A percentile compares a stretch with the other conserved stretches of the same genome.
Evolutionary conservation across 2,329 filamentous ascomycete genomes (phyloP).

Genomic region (Monosporascus sp.): DNA sequence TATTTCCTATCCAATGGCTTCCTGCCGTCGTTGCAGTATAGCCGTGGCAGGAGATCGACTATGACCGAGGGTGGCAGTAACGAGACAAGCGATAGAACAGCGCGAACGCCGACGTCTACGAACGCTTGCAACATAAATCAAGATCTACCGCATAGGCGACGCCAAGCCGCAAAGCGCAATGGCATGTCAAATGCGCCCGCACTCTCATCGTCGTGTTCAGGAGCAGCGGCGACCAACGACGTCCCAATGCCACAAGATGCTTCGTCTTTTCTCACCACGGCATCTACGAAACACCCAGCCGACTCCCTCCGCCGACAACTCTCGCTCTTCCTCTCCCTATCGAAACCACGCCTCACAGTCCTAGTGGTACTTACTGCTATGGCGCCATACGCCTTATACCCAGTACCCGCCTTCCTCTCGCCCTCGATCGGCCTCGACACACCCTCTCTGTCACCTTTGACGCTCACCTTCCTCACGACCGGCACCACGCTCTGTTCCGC

Average conservation of each 20-base stretch:
- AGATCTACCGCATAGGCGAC: slow-evolving; percentile 21
- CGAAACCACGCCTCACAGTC: slow-evolving; percentile 91
- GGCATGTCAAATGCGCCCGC: slow-evolving; percentile 1
- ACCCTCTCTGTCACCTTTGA: slow-evolving; percentile 83
- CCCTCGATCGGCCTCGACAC: slow-evolving; percentile 56
- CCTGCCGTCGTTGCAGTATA: slow-evolving; percentile 4
- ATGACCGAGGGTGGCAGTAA: not conserved
- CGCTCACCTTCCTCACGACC: slow-evolving; percentile 83
- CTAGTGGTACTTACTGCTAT: slow-evolving; percentile 89
- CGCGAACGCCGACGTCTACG: slow-evolving; percentile 2
- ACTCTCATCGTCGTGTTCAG: not conserved
- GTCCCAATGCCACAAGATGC: slow-evolving; percentile 40
- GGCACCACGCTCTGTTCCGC: slow-evolving; percentile 88
- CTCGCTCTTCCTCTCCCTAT: slow-evolving; percentile 80
- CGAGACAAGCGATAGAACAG: slow-evolving; percentile 1
- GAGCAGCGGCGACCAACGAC: slow-evolving; percentile 10
- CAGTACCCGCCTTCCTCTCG: slow-evolving; percentile 78
- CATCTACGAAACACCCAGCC: slow-evolving; percentile 44
- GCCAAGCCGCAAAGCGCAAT: slow-evolving; percentile 19
- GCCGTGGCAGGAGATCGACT: not conserved
- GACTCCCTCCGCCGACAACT: slow-evolving; percentile 59
- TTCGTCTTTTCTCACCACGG: slow-evolving; percentile 50
- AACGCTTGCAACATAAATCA: slow-evolving; percentile 8
- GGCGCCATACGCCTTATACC: slow-evolving; percentile 87
- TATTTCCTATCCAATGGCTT: slow-evolving; percentile 26